Conservation (phyloP, 768 basidiomycete species). For the Mycena amicta region DNA sequence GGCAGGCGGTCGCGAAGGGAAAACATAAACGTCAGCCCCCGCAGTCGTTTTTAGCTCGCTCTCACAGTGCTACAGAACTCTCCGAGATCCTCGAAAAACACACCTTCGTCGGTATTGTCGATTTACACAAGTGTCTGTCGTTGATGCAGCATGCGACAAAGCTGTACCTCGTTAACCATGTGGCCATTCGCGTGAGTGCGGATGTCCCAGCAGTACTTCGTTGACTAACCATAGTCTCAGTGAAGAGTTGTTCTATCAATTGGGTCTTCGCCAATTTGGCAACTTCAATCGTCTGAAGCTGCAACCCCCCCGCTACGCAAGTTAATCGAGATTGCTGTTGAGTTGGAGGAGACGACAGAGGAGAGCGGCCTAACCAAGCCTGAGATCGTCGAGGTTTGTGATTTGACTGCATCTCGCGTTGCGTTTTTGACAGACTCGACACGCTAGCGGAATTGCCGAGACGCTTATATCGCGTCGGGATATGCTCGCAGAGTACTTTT, state of each 20-base stretch:
- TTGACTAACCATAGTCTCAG: slow-evolving; percentile 45
- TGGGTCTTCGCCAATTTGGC: too few relatives aligned
- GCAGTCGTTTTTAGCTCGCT: background rate
- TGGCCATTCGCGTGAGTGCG: slow-evolving; percentile 73
- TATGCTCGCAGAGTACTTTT: slow-evolving; percentile 95
- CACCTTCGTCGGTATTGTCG: slow-evolving; percentile 91
- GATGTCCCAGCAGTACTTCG: background rate
- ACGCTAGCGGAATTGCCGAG: slow-evolving; percentile 63
- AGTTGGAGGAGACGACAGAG: too few relatives aligned
- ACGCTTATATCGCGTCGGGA: slow-evolving; percentile 63
- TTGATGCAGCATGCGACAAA: slow-evolving; percentile 87
- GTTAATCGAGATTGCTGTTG: slow-evolving; percentile 78
- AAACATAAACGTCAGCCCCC: slow-evolving; percentile 71
- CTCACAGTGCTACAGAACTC: slow-evolving; percentile 54
- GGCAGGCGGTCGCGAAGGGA: slow-evolving; percentile 57
- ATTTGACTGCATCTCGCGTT: background rate
- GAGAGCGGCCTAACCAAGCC: too few relatives aligned
- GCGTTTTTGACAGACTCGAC: background rate
- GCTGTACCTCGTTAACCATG: slow-evolving; percentile 88
- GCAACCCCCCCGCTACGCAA: slow-evolving; percentile 75
- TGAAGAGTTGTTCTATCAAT: slow-evolving; percentile 94
- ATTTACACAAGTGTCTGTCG: slow-evolving; percentile 70
- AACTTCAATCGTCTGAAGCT: slow-evolving; percentile 74
- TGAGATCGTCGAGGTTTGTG: slow-evolving; percentile 58
- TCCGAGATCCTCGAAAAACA: slow-evolving; percentile 85